These are phyloP conservation scores for Rosa rugosa DNA, from an alignment of 306 rosid genomes.

Conservation along the genomic window DNA sequence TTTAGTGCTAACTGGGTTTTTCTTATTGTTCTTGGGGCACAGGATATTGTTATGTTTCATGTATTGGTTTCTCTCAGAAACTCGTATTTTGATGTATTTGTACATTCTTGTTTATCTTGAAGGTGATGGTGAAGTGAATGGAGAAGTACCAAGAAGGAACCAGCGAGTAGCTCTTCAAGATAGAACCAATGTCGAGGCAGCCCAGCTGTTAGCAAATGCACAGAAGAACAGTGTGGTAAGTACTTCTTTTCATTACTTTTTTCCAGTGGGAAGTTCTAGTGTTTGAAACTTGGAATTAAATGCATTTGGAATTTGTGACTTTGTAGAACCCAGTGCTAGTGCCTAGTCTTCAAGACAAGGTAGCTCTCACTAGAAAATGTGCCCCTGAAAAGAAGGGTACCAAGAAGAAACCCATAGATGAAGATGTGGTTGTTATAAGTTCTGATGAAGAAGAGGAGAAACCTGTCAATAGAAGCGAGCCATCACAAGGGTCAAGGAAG, in stretches of 20 bases:
- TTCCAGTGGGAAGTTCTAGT: neutral
- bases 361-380: slow-evolving; percentile 15
- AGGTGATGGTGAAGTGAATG: slow-evolving; percentile 54
- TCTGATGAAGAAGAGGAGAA: slow-evolving; percentile 41
- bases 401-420: slow-evolving; percentile 14
- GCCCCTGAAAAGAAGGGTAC: slow-evolving; percentile 28
- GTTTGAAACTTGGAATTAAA: neutral
- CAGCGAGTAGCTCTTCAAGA: slow-evolving; percentile 57
- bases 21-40: neutral
- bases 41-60: neutral
- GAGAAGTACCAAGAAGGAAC: slow-evolving; percentile 48
- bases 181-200: slow-evolving; percentile 57
- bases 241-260: neutral
- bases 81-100: neutral
- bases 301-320: neutral
- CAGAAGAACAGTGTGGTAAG: slow-evolving; percentile 49
- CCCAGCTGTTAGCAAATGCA: slow-evolving; percentile 28
- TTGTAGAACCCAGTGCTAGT: slow-evolving; percentile 37
- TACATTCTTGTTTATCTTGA: neutral
- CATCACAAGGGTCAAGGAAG: slow-evolving; percentile 34
- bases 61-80: neutral
- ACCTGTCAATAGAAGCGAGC: slow-evolving; percentile 20
- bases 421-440: slow-evolving; percentile 39
- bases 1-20: neutral
- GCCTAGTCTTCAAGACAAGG: slow-evolving; percentile 16